Base-by-base conservation (phyloP, 2,329 filamentous ascomycete genomes). In the Ophiostoma triangulosporum region DNA sequence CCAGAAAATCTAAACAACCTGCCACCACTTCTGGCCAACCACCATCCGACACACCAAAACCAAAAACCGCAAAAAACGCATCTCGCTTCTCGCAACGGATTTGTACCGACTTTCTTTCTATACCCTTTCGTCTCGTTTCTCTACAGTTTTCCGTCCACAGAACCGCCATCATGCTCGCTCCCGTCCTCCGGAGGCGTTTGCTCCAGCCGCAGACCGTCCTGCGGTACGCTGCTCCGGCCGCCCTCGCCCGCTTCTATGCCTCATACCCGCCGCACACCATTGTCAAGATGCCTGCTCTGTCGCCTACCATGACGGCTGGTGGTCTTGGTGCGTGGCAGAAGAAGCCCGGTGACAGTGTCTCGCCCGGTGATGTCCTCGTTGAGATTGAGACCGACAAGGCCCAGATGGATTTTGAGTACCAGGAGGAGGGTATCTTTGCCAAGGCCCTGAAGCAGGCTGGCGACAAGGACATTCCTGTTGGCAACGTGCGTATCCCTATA, bases 241-340 rank as follows among this genome's bases (percentile, higher is more conserved):
- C 73, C 63, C 71, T 81, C 58, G 73, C 78, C 69, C 75, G 80
- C 73, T 79, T 73, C 70, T 81, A 78, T 75, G 93, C 78, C 62
- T 94, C 91, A 50, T 97, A 88, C 75, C 94, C 93, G 61, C 82
- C 89, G 62, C 93, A 98, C 75, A 91, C 86, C 62, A 76, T 98
- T 70, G 84, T 98, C 74, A 93, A 82, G 77, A 98, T 98, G 93
- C 93, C 93, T 60, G 93, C 93, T 56, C 78, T 98, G 64, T 98
- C 93, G 59, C 93, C 93, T 53, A 98, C 93, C 63, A 98, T 98
- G 93, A 90, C 87, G 59, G 77, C 87, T 58, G 93, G 93, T 68
- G 95, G 95, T 75, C 95, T 98, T 70, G 94, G 93, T 64, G 75
- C 83, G 60, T 98, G 93, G 93, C 88, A 97, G 76, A 98, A 97